Percentiles rank a stretch among this genome's conserved stretches.
phyloP scores from a whole-genome alignment of 2,329 filamentous ascomycete genomes.

The Claviceps quebecensis region DNA sequence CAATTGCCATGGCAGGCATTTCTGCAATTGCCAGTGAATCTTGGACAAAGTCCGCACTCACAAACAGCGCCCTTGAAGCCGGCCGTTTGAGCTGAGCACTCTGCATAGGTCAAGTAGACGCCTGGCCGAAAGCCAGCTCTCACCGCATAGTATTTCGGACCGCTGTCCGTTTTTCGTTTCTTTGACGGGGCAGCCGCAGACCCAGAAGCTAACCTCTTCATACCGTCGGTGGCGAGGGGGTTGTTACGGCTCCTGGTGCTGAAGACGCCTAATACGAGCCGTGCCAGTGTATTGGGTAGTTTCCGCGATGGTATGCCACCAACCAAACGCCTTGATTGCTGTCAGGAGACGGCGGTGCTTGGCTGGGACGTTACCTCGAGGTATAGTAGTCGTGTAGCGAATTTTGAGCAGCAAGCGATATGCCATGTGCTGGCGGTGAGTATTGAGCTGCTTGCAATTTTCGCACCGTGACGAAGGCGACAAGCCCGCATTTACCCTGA shows the following conservation, averaged over 20 bases:
- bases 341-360: neutral
- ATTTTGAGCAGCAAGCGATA: neutral
- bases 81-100: slow-evolving; percentile 45
- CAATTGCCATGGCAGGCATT: no score
- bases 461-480: slow-evolving; percentile 13
- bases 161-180: slow-evolving; percentile 34
- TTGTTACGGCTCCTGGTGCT: neutral
- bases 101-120: slow-evolving; percentile 47
- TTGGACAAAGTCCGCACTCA: slow-evolving; percentile 29
- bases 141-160: slow-evolving; percentile 50
- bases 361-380: neutral
- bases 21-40: neutral
- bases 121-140: slow-evolving; percentile 41
- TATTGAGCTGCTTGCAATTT: slow-evolving; percentile 10
- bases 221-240: slow-evolving; percentile 10
- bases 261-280: slow-evolving; percentile 12
- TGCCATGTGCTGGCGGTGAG: slow-evolving; percentile 2
- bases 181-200: slow-evolving; percentile 16
- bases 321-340: neutral
- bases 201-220: slow-evolving; percentile 17
- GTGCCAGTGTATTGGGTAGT: neutral
- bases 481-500: slow-evolving; percentile 14
- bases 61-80: slow-evolving; percentile 53
- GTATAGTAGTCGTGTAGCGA: neutral
- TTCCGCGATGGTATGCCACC: neutral